Percentiles rank a stretch among this genome's conserved stretches.
Evolutionary conservation across 768 basidiomycete genomes (phyloP).

Genomic region (Phallus indusiatus): DNA sequence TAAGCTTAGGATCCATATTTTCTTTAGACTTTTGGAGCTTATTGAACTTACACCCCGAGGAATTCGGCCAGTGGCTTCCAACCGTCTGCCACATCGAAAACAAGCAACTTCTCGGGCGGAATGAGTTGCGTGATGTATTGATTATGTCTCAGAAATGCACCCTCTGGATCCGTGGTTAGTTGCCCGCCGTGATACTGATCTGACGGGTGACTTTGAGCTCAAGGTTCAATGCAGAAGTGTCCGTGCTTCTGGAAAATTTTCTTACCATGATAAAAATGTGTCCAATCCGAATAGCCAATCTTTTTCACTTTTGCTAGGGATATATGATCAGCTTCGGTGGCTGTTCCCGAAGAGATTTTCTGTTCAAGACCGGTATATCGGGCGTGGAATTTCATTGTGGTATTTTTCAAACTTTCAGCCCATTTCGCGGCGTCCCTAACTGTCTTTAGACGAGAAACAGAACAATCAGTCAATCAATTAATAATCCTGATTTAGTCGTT

Average conservation of each 20-base stretch:
- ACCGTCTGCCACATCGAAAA: constrained; percentile 4
- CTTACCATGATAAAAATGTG: not conserved
- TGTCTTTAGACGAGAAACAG: not conserved
- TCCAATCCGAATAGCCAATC: not conserved
- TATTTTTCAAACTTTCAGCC: constrained; percentile 1
- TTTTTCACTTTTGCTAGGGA: not conserved
- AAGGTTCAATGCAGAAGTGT: too few relatives aligned
- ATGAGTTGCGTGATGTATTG: not conserved
- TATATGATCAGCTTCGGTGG: not conserved
- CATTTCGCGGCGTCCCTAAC: not conserved
- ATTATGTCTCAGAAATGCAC: not conserved
- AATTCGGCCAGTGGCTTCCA: constrained; percentile 3
- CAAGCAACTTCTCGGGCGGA: not conserved
- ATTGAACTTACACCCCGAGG: constrained; percentile 3
- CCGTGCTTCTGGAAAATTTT: too few relatives aligned
- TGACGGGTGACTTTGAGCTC: not conserved
- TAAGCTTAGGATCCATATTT: not conserved
- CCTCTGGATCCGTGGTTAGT: not conserved
- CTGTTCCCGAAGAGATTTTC: not conserved
- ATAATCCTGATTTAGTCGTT: too few relatives aligned
- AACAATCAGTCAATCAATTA: not conserved
- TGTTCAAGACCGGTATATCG: not conserved
- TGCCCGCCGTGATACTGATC: not conserved
- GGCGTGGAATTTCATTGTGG: not conserved
- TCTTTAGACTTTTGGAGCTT: not conserved